A percentile compares a stretch with the other conserved stretches of the same genome.
Conservation (phyloP, 2,329 filamentous ascomycete species). For the Hysterium pulicare region DNA sequence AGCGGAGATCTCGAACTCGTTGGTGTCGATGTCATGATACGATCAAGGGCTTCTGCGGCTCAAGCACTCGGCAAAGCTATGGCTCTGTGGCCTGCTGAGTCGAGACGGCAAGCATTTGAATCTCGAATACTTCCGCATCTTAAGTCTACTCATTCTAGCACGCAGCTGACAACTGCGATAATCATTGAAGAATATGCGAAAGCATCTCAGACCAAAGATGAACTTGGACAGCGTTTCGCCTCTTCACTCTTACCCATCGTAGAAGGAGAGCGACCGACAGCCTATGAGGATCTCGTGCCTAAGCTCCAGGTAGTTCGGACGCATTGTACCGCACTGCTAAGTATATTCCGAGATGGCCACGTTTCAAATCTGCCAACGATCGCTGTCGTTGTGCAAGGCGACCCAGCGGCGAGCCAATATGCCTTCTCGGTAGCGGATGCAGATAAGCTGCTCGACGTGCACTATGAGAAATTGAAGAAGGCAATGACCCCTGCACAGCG, state of each 20-base stretch:
- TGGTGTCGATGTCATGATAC: constrained; percentile 80
- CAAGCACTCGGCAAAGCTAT: constrained; percentile 83
- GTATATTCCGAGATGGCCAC: constrained; percentile 74
- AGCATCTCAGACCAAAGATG: constrained; percentile 39
- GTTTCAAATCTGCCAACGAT: constrained; percentile 67
- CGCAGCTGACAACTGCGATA: constrained; percentile 78
- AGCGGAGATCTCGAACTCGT: constrained; percentile 94
- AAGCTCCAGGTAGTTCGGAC: constrained; percentile 86
- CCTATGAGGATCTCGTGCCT: constrained; percentile 86
- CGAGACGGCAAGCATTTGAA: constrained; percentile 61
- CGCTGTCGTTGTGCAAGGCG: constrained; percentile 90
- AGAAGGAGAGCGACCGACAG: constrained; percentile 73
- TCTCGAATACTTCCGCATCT: constrained; percentile 64
- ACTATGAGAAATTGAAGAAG: constrained; percentile 87
- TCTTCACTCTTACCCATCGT: constrained; percentile 69
- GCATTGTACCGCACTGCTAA: constrained; percentile 85
- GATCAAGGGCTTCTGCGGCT: constrained; percentile 84
- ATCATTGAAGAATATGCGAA: constrained; percentile 86
- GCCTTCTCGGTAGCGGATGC: constrained; percentile 87
- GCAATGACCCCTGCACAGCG: constrained; percentile 84
- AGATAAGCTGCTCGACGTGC: constrained; percentile 79
- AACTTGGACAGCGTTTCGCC: constrained; percentile 59
- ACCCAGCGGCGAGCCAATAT: constrained; percentile 83
- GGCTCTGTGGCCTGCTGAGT: constrained; percentile 64
- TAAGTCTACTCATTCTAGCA: constrained; percentile 73